Base-by-base conservation (phyloP, 441 rosid species). In the Monsonia emarginata region DNA sequence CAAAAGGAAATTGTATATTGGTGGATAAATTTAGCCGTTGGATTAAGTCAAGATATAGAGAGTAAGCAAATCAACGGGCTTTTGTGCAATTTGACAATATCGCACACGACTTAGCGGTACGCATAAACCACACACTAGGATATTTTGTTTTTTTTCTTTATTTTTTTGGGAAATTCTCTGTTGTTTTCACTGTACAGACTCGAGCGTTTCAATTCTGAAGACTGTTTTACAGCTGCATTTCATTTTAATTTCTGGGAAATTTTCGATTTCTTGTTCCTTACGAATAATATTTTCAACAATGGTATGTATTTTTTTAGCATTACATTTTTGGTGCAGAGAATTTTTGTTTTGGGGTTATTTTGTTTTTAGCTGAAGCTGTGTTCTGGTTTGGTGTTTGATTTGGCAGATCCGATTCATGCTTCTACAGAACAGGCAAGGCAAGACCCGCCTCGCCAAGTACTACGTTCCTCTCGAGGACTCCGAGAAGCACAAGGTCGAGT, bases 401-500 rank as follows among this genome's bases (percentile, higher is more conserved):
- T 68, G 71, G 69, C 89, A 91, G 99, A 94, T 94, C 92, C 94
- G 99, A 18, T 94, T 94, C 89, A 91, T 94, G 63, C 84, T 94
- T 69, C 77, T 94, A 78, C 97, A 94, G 80, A 94, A 90, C 82
- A 85, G 98, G 82, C 98, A 94, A 76, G 98, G 98, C 2, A 94
- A 94, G 87, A 94, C 98, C 74, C 96, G 98, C 78, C 95, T 94
- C 5, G 97, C 98, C 69, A 94, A 94, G 71, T 94, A 94, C 83
- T 94, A 94, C 69, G 95, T 94, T 42, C 99, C 97, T 72, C 94
- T 90, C 57, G 97, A 94, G 75, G 98, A 93, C 61, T 85, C 97
- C 32, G 97, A 93, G 89, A 93, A 93, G 83, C 97, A 93, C 87
- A 90, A 85, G 71, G 97, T 93, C 71, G 98, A 93, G 77, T 93